phyloP scores from a whole-genome alignment of 2,329 filamentous ascomycete genomes.

The Colletotrichum sidae region DNA sequence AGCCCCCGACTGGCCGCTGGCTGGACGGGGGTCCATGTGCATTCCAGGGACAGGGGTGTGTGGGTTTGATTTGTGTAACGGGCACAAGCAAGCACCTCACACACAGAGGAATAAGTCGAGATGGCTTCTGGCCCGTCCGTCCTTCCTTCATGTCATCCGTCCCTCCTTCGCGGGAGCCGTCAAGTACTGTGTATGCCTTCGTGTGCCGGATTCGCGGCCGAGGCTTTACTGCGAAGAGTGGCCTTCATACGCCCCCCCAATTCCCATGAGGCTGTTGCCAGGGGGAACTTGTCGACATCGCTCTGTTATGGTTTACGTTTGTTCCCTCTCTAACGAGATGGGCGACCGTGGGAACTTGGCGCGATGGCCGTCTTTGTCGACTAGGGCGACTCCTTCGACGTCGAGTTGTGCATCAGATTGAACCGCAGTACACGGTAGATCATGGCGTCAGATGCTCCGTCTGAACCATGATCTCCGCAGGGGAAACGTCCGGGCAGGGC shows the following conservation, averaged over 20 bases:
- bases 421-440: constrained; percentile 49
- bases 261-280: constrained; percentile 6
- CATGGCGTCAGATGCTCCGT: constrained; percentile 53
- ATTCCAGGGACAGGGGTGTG: constrained; percentile 33
- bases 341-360: constrained; percentile 29
- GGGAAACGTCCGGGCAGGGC: constrained; percentile 45
- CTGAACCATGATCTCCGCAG: constrained; percentile 55
- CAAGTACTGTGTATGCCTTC: constrained; percentile 37
- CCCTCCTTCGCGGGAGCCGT: constrained; percentile 17
- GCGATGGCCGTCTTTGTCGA: constrained; percentile 21
- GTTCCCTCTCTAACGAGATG: constrained; percentile 40
- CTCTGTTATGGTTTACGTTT: constrained; percentile 26
- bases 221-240: constrained; percentile 6
- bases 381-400: constrained; percentile 35
- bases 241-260: constrained; percentile 3
- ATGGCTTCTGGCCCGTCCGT: constrained; percentile 36
- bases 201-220: constrained; percentile 13
- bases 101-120: constrained; percentile 6
- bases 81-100: constrained; percentile 19
- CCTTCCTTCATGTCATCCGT: neutral
- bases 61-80: constrained; percentile 39
- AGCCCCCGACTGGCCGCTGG: constrained; percentile 40
- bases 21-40: constrained; percentile 33
- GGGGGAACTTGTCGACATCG: constrained; percentile 3
- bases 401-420: constrained; percentile 49